phyloP scores from a whole-genome alignment of 768 basidiomycete species.

The Podaxis sp. region DNA sequence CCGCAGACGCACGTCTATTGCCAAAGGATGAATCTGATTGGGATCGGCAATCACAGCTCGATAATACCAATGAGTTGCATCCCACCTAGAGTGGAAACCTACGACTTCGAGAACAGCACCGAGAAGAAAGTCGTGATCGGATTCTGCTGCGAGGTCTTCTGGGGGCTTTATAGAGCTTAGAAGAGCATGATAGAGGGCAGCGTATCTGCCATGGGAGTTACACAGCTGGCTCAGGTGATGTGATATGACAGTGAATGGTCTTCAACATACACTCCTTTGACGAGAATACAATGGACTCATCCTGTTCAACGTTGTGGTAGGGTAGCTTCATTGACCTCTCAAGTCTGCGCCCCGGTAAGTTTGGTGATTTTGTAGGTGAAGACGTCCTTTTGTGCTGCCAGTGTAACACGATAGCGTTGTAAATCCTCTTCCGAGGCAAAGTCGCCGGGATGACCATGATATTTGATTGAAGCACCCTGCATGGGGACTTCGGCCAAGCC shows the following conservation, averaged over 20 bases:
- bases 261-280: constrained; percentile 14
- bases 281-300: constrained; percentile 15
- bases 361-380: constrained; percentile 20
- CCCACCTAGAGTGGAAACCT: neutral
- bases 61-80: neutral
- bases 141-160: neutral
- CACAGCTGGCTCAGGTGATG: neutral
- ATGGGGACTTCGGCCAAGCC: constrained; percentile 10
- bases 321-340: constrained; percentile 15
- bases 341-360: constrained; percentile 18
- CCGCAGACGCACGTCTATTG: neutral
- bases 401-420: constrained; percentile 1
- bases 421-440: neutral
- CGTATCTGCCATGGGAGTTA: neutral
- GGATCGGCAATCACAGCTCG: neutral
- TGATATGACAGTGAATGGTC: constrained; percentile 6
- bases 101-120: neutral
- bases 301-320: constrained; percentile 10
- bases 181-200: neutral
- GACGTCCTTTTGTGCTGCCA: constrained; percentile 13
- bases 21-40: neutral
- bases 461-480: neutral
- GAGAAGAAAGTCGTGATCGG: neutral
- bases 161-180: neutral
- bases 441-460: neutral